Evolutionary conservation across 148 eudicot species (phyloP).

Genomic region (Amaranthus hypochondriacus): DNA sequence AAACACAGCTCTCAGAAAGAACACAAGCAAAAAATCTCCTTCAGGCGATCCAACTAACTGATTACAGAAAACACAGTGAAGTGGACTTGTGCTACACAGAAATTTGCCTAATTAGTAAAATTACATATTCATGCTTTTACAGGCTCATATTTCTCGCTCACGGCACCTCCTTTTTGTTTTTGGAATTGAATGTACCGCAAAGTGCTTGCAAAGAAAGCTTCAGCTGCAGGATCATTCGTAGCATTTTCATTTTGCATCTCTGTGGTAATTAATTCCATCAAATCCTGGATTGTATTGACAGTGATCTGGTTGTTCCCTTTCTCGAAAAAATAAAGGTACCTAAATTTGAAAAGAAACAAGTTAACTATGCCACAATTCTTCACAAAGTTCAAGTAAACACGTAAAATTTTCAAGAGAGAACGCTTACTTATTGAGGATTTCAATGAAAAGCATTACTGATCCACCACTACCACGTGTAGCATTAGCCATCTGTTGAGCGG

Average conservation of each 20-base stretch:
- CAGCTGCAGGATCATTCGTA: conserved; percentile 80
- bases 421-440: conserved; percentile 89
- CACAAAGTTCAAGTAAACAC: background rate
- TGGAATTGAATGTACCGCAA: conserved; percentile 88
- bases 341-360: conserved; percentile 23
- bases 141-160: conserved; percentile 72
- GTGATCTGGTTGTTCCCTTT: conserved; percentile 87
- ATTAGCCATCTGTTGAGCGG: conserved; percentile 93
- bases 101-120: conserved; percentile 11
- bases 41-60: background rate
- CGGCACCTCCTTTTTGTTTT: conserved; percentile 93
- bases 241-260: conserved; percentile 70
- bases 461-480: conserved; percentile 89
- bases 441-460: conserved; percentile 78
- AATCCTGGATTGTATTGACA: conserved; percentile 66
- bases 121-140: conserved; percentile 40
- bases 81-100: background rate
- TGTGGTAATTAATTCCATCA: conserved; percentile 75
- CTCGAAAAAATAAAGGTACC: conserved; percentile 95
- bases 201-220: conserved; percentile 86
- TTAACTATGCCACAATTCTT: background rate
- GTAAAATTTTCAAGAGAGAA: background rate
- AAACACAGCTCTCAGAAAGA: background rate
- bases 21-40: conserved; percentile 7
- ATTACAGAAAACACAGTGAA: conserved; percentile 5